A percentile compares a stretch with the other conserved stretches of the same genome.
Conservation (phyloP, 1,284 basidiomycete species). For the Leccinum variabile region DNA sequence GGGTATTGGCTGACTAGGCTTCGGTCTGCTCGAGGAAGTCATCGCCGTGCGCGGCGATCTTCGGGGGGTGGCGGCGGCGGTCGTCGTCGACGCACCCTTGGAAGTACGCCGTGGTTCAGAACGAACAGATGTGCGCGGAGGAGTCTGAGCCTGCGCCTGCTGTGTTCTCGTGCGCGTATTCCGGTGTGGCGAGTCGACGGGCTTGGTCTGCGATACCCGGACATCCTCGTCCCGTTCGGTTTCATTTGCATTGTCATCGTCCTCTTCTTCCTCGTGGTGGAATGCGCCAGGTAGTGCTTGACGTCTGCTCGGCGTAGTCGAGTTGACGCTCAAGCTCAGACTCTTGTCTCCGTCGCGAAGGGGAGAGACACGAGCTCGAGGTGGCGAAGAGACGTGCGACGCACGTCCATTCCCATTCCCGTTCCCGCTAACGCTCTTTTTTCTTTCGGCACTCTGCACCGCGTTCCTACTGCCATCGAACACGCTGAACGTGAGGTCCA, state of each 20-base stretch:
- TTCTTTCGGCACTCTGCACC: conserved; percentile 2
- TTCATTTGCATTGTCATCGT: conserved; percentile 11
- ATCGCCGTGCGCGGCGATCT: conserved; percentile 14
- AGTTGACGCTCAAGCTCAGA: conserved; percentile 2
- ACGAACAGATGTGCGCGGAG: conserved; percentile 10
- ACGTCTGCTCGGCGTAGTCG: conserved; percentile 7
- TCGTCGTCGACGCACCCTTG: conserved; percentile 1
- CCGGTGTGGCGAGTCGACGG: conserved; percentile 15
- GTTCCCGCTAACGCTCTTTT: background rate
- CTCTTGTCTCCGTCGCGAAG: conserved; percentile 9
- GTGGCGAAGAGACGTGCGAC: conserved; percentile 10
- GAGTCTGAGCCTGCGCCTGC: conserved; percentile 14
- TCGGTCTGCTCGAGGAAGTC: conserved; percentile 17
- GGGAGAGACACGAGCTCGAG: conserved; percentile 8
- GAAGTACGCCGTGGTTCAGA: conserved; percentile 16
- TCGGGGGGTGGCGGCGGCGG: background rate
- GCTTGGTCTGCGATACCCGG: conserved; percentile 29
- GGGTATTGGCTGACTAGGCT: conserved; percentile 47
- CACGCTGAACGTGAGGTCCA: conserved; percentile 31
- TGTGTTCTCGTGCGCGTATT: conserved; percentile 11
- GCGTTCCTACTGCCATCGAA: conserved; percentile 23
- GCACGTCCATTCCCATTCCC: conserved; percentile 1
- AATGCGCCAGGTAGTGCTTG: conserved; percentile 28
- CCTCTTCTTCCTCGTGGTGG: conserved; percentile 22
- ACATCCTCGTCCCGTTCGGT: conserved; percentile 35